Evolutionary conservation across 148 eudicot genomes (phyloP).

Genomic region (Beta vulgaris): DNA sequence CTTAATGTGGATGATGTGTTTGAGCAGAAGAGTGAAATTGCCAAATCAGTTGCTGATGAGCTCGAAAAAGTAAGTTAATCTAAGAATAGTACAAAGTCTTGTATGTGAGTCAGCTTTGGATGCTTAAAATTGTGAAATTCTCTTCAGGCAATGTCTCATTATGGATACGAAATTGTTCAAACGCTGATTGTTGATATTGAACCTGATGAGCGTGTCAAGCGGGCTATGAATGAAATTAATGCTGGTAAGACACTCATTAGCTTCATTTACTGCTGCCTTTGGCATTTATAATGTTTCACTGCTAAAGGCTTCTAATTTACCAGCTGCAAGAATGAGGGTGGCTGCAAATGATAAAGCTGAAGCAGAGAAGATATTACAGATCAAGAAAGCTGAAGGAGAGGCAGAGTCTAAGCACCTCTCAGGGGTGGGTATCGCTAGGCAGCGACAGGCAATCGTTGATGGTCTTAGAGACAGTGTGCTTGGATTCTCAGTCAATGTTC

Average conservation of each 20-base stretch:
- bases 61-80: constrained; percentile 35
- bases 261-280: background rate
- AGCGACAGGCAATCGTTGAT: constrained; percentile 44
- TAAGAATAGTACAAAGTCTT: background rate
- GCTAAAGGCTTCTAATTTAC: background rate
- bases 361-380: constrained; percentile 45
- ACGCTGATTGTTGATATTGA: constrained; percentile 43
- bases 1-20: constrained; percentile 37
- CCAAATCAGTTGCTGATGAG: constrained; percentile 38
- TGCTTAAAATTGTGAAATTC: background rate
- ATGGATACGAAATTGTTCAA: constrained; percentile 44
- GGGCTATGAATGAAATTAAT: constrained; percentile 50
- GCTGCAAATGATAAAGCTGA: constrained; percentile 47
- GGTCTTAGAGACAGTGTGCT: constrained; percentile 48
- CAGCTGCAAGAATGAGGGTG: constrained; percentile 45
- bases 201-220: constrained; percentile 46
- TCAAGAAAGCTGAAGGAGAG: constrained; percentile 43
- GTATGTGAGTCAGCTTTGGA: background rate
- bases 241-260: constrained; percentile 30
- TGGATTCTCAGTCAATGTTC: constrained; percentile 39
- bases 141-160: constrained; percentile 39
- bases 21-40: constrained; percentile 43
- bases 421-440: constrained; percentile 45
- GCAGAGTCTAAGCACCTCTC: constrained; percentile 46
- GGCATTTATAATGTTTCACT: background rate